Percentiles rank a stretch among this genome's conserved stretches.
These are phyloP conservation scores for Mycena rebaudengoi DNA, from an alignment of 768 basidiomycete genomes.

Conservation along the genomic window DNA sequence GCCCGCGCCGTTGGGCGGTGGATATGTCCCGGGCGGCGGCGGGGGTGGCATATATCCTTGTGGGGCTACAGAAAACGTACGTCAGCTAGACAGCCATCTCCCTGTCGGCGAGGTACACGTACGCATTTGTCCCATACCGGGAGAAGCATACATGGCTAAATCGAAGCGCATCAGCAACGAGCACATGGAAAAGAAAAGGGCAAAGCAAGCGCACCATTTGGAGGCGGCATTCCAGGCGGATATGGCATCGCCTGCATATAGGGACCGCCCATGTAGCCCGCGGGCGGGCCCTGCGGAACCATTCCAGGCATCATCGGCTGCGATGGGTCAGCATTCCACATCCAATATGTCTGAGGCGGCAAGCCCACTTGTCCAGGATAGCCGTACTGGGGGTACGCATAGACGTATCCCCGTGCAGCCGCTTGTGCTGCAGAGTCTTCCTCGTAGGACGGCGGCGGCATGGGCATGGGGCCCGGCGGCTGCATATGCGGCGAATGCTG, in stretches of 20 bases:
- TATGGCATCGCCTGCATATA: constrained; percentile 91
- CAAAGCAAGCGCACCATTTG: constrained; percentile 75
- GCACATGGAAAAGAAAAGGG: constrained; percentile 20
- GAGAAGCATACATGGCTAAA: constrained; percentile 87
- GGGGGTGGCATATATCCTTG: constrained; percentile 83
- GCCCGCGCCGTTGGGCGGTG: constrained; percentile 80
- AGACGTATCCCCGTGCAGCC: constrained; percentile 70
- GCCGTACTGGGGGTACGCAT: constrained; percentile 78
- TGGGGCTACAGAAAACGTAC: constrained; percentile 62
- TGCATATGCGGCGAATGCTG: constrained; percentile 72
- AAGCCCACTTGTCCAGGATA: constrained; percentile 77
- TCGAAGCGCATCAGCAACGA: constrained; percentile 16
- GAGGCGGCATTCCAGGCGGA: constrained; percentile 80
- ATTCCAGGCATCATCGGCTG: constrained; percentile 90
- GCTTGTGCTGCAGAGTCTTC: constrained; percentile 75
- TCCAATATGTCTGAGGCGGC: constrained; percentile 2
- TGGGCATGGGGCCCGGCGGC: constrained; percentile 71
- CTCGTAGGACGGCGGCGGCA: constrained; percentile 81
- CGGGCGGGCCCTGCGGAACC: constrained; percentile 80
- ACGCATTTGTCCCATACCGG: constrained; percentile 91
- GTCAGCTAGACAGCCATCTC: no score
- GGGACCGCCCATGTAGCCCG: constrained; percentile 79
- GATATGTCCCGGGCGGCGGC: constrained; percentile 79
- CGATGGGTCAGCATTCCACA: not conserved
- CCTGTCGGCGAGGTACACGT: constrained; percentile 42